These are phyloP conservation scores for Zancudomyces culisetae DNA, from an alignment of 371 early-diverging fungal genomes.

Conservation along the genomic window DNA sequence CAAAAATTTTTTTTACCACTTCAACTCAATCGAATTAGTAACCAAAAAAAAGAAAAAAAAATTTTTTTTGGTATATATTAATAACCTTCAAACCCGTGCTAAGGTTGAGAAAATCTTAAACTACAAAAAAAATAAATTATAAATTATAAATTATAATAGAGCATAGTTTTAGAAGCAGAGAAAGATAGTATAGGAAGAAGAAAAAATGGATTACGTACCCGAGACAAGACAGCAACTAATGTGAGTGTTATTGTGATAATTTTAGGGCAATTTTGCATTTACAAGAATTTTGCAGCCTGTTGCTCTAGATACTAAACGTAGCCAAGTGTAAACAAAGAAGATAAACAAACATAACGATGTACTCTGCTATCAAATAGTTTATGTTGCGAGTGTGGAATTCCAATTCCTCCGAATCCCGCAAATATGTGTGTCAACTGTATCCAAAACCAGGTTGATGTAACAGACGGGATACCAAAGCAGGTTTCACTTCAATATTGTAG, in stretches of 20 bases:
- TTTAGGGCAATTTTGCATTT: no score
- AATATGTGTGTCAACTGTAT: slow-evolving; percentile 98
- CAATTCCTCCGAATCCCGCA: slow-evolving; percentile 90
- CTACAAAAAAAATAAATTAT: no score
- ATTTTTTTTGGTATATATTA: no score
- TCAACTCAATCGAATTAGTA: no score
- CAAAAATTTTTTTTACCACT: no score
- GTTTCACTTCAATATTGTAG: slow-evolving; percentile 86
- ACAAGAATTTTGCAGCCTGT: neutral
- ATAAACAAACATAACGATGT: neutral
- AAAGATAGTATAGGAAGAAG: no score
- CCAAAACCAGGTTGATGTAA: slow-evolving; percentile 85
- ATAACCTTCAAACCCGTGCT: no score
- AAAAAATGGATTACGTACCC: slow-evolving; percentile 22
- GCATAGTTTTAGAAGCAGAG: no score
- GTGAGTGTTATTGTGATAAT: neutral
- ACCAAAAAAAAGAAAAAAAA: no score
- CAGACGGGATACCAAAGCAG: slow-evolving; percentile 94
- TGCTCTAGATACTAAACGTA: neutral
- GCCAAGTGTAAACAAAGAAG: neutral
- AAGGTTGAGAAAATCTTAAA: no score
- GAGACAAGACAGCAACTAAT: slow-evolving; percentile 22
- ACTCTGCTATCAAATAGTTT: slow-evolving; percentile 21
- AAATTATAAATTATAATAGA: no score
- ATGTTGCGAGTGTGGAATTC: slow-evolving; percentile 94